Base-by-base conservation (phyloP, 257 asterid species). In the Oldenlandia corymbosa region DNA sequence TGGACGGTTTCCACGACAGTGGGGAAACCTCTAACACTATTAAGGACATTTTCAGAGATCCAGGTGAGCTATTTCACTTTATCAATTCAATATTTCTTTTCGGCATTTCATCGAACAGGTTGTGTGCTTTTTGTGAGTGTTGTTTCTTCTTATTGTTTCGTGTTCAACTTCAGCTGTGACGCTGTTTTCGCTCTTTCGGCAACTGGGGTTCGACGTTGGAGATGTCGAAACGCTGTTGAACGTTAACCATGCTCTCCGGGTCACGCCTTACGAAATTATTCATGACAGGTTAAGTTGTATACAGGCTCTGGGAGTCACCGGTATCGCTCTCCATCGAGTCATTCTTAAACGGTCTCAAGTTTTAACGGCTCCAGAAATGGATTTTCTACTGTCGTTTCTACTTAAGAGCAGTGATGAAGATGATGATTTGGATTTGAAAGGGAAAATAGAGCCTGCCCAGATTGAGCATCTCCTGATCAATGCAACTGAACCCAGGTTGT, bases 401-500 rank as follows among this genome's bases (percentile, higher is more conserved):
- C 56, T 65, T 18, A 43, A 46, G 49, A 30, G 37, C 36, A 79
- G 80, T 31, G 80, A 83, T 48, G 73, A 56, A 45, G 80, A 81
- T 31, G 80, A 83, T 48, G 73, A 56, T 48, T 46, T 79, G 63
- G 85, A 78, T 47, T 74, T 90, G 58, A 71, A 67, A 50, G 95
- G 81, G 49, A 80, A 78, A 65, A 69, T 91, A 31, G 82, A 82
- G 53, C 73, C 78, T 10, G 49, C 62, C 16, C 93, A 85, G 73
- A 71, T 88, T 9, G 91, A 75, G 71, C 83, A 85, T 13, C 87
- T 91, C 18, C 52, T 91, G 56, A 79, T n/a, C n/a, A n/a, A 64
- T 34, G 47, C 73, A n/a, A 66, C 88, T 4, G 77, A 82, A 39
- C 77, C 88, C 7, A 58, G 76, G 31, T 80, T 79, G 31, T 80